These are phyloP conservation scores for Phytophthora pisi DNA, from an alignment of 352 stramenopile genomes.

Conservation along the genomic window DNA sequence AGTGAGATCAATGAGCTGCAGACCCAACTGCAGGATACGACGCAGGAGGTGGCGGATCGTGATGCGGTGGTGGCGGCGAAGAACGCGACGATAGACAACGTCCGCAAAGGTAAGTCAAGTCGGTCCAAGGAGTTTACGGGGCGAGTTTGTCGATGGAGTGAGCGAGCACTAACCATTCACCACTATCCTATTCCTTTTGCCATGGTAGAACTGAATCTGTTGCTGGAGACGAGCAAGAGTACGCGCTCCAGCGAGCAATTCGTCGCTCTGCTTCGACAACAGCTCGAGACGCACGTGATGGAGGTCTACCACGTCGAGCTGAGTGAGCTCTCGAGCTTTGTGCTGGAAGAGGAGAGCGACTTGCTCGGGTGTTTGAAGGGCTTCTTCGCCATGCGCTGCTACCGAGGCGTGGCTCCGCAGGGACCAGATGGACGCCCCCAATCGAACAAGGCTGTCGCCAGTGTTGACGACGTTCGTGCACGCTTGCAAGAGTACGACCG, in stretches of 20 bases:
- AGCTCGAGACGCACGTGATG: constrained; percentile 54
- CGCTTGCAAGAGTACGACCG: constrained; percentile 36
- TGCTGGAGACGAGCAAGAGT: constrained; percentile 28
- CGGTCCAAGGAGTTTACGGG: background rate
- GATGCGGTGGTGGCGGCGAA: constrained; percentile 39
- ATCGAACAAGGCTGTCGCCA: constrained; percentile 15
- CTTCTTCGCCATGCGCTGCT: constrained; percentile 44
- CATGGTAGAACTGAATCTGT: constrained; percentile 36
- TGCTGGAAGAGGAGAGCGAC: constrained; percentile 40
- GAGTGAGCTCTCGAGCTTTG: constrained; percentile 25
- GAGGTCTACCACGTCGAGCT: constrained; percentile 47
- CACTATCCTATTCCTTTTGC: constrained; percentile 1
- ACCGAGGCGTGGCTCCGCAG: constrained; percentile 13
- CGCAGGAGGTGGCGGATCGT: constrained; percentile 28
- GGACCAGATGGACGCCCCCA: constrained; percentile 5
- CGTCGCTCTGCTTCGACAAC: constrained; percentile 47
- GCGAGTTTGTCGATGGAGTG: no score
- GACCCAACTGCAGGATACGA: constrained; percentile 16
- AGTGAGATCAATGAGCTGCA: constrained; percentile 19
- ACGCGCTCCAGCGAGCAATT: constrained; percentile 38
- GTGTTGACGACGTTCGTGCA: constrained; percentile 27
- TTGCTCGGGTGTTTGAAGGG: constrained; percentile 44
- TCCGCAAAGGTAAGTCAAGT: constrained; percentile 50
- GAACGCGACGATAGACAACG: constrained; percentile 54
- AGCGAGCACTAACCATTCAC: background rate